Evolutionary conservation across 148 eudicot species (phyloP).

Genomic region (Vaccinium vitisidaea): DNA sequence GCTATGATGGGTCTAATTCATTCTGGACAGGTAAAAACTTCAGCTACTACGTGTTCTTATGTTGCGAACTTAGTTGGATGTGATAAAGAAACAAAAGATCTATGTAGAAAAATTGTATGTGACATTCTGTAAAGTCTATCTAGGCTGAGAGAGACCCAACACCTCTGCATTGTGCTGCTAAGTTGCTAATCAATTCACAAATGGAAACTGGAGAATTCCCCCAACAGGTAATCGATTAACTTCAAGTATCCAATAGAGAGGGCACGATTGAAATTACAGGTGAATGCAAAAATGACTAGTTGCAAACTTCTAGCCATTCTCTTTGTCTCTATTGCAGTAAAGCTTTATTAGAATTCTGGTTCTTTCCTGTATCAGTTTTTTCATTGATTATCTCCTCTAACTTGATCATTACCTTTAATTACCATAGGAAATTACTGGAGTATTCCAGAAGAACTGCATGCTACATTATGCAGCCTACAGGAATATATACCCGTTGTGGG

Average conservation of each 20-base stretch:
- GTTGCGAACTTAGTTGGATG: not conserved
- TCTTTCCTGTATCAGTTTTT: too few relatives aligned
- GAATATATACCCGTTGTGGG: constrained; percentile 41
- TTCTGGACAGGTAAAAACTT: constrained; percentile 28
- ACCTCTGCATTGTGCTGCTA: constrained; percentile 41
- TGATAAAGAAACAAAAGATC: not conserved
- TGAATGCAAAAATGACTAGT: not conserved
- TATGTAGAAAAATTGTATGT: not conserved
- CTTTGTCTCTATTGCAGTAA: too few relatives aligned
- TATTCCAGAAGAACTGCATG: constrained; percentile 41
- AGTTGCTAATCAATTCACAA: constrained; percentile 41
- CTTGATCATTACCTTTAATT: not conserved
- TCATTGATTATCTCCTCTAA: not conserved
- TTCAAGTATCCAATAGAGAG: not conserved
- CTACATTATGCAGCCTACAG: constrained; percentile 42
- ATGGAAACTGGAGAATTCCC: constrained; percentile 47
- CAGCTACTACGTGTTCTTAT: not conserved
- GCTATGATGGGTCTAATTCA: constrained; percentile 41
- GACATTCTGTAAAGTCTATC: not conserved
- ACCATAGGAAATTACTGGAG: constrained; percentile 46
- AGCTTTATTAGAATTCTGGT: too few relatives aligned
- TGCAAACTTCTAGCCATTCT: not conserved
- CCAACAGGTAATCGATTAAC: constrained; percentile 30
- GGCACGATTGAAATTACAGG: not conserved
- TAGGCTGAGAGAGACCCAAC: constrained; percentile 40